Evolutionary conservation across 495 filamentous ascomycete species (phyloP).

Genomic region (Jackrogersella minutella): DNA sequence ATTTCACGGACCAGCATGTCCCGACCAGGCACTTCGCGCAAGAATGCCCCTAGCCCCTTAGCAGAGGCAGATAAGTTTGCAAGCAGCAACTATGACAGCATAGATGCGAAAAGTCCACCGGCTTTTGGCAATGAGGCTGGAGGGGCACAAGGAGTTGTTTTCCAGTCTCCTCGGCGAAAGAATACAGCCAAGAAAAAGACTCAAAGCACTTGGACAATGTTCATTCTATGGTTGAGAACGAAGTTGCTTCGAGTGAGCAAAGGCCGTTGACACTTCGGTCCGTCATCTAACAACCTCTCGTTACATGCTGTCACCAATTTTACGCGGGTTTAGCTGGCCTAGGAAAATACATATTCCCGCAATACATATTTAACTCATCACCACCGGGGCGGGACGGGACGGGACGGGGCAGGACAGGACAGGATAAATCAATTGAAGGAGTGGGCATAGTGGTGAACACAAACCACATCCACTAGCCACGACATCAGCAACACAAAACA

Average conservation of each 20-base stretch:
- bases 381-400: background rate
- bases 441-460: slow-evolving; percentile 2
- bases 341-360: slow-evolving; percentile 13
- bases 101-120: slow-evolving; percentile 44
- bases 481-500: slow-evolving; percentile 17
- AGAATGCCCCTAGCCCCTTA: slow-evolving; percentile 47
- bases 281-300: background rate
- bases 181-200: slow-evolving; percentile 61
- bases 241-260: slow-evolving; percentile 54
- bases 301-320: background rate
- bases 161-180: slow-evolving; percentile 46
- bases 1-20: slow-evolving; percentile 44
- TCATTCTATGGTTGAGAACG: slow-evolving; percentile 64
- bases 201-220: slow-evolving; percentile 60
- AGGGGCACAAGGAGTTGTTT: slow-evolving; percentile 44
- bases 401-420: too few species aligned
- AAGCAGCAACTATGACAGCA: slow-evolving; percentile 52
- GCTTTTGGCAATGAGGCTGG: slow-evolving; percentile 34
- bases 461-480: slow-evolving; percentile 3
- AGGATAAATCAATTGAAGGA: slow-evolving; percentile 1
- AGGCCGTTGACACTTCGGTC: slow-evolving; percentile 16
- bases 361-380: slow-evolving; percentile 19
- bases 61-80: slow-evolving; percentile 45
- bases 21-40: slow-evolving; percentile 49
- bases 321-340: background rate